phyloP scores from a whole-genome alignment of 306 rosid genomes.

The Prunus fruticosa region DNA sequence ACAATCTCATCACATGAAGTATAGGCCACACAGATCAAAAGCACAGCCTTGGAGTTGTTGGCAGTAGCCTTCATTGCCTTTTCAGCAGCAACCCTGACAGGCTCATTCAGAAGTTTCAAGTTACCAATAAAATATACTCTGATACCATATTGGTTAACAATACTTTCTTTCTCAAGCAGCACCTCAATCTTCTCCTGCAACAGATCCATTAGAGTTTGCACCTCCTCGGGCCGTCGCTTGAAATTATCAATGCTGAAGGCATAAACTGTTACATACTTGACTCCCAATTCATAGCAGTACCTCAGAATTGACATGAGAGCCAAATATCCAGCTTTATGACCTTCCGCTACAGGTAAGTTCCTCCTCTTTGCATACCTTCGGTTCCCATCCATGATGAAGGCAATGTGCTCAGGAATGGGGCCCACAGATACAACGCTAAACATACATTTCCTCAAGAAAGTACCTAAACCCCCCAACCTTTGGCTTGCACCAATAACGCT shows the following conservation, averaged over 20 bases:
- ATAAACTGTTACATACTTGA: slow-evolving; percentile 57
- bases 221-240: slow-evolving; percentile 57
- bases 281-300: slow-evolving; percentile 74
- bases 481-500: slow-evolving; percentile 21
- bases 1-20: slow-evolving; percentile 66
- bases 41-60: slow-evolving; percentile 42
- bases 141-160: slow-evolving; percentile 53
- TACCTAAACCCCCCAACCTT: slow-evolving; percentile 26
- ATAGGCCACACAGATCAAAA: slow-evolving; percentile 64
- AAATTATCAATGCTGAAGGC: slow-evolving; percentile 93
- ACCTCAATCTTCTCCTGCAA: slow-evolving; percentile 68
- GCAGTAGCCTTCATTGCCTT: slow-evolving; percentile 70
- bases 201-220: slow-evolving; percentile 59
- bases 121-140: slow-evolving; percentile 61
- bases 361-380: slow-evolving; percentile 67
- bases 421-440: slow-evolving; percentile 55
- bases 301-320: slow-evolving; percentile 51
- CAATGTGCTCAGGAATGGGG: slow-evolving; percentile 66
- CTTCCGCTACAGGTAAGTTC: slow-evolving; percentile 45
- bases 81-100: slow-evolving; percentile 57
- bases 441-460: slow-evolving; percentile 53
- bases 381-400: slow-evolving; percentile 95
- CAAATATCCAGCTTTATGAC: slow-evolving; percentile 63
- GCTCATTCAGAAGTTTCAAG: slow-evolving; percentile 48
- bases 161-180: slow-evolving; percentile 48